These are phyloP conservation scores for Tarenaya hassleriana DNA, from an alignment of 345 rosid genomes.

Conservation along the genomic window DNA sequence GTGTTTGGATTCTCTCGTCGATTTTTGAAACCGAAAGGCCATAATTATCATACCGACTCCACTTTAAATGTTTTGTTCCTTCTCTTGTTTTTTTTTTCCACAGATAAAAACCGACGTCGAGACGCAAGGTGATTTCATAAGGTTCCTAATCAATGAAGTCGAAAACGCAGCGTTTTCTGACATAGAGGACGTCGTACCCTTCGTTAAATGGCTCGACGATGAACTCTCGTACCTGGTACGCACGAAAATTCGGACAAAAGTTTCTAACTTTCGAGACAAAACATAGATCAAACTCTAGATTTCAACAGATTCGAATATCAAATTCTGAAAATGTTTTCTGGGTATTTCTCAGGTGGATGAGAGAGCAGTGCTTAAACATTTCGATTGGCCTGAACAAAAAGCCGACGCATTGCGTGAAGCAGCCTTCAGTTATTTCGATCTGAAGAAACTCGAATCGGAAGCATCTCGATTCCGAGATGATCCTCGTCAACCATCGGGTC, in stretches of 20 bases:
- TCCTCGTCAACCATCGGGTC: conserved; percentile 54
- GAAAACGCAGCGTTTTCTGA: conserved; percentile 69
- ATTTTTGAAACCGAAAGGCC: not conserved
- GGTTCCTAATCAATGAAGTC: conserved; percentile 82
- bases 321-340: not conserved
- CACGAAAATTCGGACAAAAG: not conserved
- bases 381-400: conserved; percentile 91
- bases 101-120: conserved; percentile 98
- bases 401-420: conserved; percentile 90
- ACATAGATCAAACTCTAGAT: not conserved
- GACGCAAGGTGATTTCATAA: conserved; percentile 90
- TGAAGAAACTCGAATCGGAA: conserved; percentile 73
- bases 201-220: conserved; percentile 95
- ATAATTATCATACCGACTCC: no score
- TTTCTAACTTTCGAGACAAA: not conserved
- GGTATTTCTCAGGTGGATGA: conserved; percentile 60
- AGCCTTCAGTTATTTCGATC: conserved; percentile 84
- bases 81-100: not conserved
- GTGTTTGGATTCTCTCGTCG: not conserved
- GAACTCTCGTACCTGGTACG: conserved; percentile 83
- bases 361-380: conserved; percentile 86
- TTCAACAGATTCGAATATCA: no score
- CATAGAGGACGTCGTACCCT: conserved; percentile 88
- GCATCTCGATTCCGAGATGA: conserved; percentile 68
- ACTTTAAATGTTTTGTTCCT: no score